phyloP scores from a whole-genome alignment of 305 asterid species.

The Fraxinus sp. region DNA sequence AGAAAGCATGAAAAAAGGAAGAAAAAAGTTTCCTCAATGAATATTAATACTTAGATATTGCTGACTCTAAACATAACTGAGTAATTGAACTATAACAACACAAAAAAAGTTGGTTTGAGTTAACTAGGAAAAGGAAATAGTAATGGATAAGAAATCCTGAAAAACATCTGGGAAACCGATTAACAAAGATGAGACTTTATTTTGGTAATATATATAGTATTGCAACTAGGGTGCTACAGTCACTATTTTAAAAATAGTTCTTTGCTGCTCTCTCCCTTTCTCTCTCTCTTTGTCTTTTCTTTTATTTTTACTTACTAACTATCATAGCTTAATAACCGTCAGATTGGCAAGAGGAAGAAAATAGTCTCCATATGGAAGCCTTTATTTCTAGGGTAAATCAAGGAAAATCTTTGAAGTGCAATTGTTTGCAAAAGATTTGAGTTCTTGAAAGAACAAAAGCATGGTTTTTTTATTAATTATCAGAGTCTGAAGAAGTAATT shows the following conservation, averaged over 20 bases:
- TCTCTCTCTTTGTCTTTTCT: neutral
- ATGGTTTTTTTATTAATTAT: neutral
- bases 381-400: neutral
- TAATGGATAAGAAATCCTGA: neutral
- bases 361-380: neutral
- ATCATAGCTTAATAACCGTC: neutral
- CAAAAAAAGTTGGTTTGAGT: neutral
- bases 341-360: neutral
- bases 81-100: neutral
- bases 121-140: conserved; percentile 2
- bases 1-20: conserved; percentile 6
- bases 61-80: neutral
- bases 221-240: neutral
- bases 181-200: neutral
- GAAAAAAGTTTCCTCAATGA: conserved; percentile 12
- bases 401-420: neutral
- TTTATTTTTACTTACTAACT: neutral
- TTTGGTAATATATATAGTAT: neutral
- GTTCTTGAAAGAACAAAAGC: neutral
- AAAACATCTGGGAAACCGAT: neutral
- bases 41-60: neutral
- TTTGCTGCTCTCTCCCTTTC: neutral
- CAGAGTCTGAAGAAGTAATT: neutral
- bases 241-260: neutral
- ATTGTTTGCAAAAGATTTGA: neutral